phyloP scores from a whole-genome alignment of 371 early-diverging fungal species.

The Mortierella sp. region DNA sequence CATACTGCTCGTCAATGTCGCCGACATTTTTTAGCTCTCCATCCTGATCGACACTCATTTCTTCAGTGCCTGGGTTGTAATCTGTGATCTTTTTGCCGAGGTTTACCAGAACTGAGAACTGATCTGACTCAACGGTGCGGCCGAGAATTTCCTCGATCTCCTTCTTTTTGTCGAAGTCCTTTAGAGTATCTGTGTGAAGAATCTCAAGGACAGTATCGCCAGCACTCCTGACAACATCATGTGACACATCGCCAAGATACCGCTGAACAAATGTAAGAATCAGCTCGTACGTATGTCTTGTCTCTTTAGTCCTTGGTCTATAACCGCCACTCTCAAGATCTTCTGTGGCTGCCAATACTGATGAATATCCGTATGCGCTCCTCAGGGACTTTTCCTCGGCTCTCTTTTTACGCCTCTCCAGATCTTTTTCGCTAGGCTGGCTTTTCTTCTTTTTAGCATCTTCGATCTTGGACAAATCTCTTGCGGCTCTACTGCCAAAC shows the following conservation, averaged over 20 bases:
- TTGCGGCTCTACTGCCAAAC: constrained; percentile 87
- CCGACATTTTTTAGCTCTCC: constrained; percentile 61
- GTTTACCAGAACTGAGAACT: constrained; percentile 90
- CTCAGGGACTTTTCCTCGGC: constrained; percentile 71
- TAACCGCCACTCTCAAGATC: constrained; percentile 91
- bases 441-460: constrained; percentile 77
- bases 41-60: constrained; percentile 59
- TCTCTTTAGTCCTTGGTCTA: constrained; percentile 93
- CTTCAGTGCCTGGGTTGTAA: constrained; percentile 66
- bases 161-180: constrained; percentile 92
- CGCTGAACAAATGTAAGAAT: constrained; percentile 86
- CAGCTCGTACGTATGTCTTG: constrained; percentile 91
- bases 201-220: constrained; percentile 88
- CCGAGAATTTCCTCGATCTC: constrained; percentile 83
- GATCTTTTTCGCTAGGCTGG: constrained; percentile 65
- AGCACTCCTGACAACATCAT: constrained; percentile 91
- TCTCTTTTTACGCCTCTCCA: constrained; percentile 61
- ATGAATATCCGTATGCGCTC: constrained; percentile 82
- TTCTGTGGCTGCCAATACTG: constrained; percentile 92
- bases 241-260: constrained; percentile 90
- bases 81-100: constrained; percentile 96
- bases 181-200: constrained; percentile 86
- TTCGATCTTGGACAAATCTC: constrained; percentile 75
- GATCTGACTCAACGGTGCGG: constrained; percentile 72
- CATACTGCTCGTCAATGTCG: constrained; percentile 80